A percentile compares a stretch with the other conserved stretches of the same genome.
phyloP scores from a whole-genome alignment of 2,329 filamentous ascomycete genomes.

The Colletotrichum tropicicola region DNA sequence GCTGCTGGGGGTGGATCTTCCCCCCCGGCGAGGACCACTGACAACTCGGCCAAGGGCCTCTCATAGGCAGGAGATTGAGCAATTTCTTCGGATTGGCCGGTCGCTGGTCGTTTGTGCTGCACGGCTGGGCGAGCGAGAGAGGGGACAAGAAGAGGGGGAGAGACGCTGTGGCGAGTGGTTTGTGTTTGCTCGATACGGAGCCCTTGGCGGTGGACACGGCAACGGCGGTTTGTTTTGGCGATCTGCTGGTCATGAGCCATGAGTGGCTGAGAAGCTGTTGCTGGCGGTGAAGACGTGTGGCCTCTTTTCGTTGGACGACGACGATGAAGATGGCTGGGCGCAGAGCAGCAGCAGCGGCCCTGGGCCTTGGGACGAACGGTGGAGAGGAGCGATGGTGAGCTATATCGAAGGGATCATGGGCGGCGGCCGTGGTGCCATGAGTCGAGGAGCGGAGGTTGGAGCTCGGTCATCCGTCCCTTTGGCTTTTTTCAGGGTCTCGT shows the following conservation, averaged over 20 bases:
- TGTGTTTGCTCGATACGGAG: not conserved
- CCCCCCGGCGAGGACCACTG: conserved; percentile 9
- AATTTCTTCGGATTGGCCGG: conserved; percentile 41
- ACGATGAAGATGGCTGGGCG: too few relatives aligned
- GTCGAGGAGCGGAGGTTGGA: conserved; percentile 15
- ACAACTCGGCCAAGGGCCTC: conserved; percentile 33
- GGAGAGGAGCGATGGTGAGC: too few relatives aligned
- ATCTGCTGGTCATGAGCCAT: conserved; percentile 12
- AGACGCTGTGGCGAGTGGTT: not conserved
- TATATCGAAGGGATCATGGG: not conserved
- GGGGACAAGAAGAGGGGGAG: not conserved
- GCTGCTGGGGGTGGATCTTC: conserved; percentile 31
- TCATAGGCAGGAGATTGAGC: conserved; percentile 40
- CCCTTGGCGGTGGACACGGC: conserved; percentile 17
- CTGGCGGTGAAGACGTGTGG: conserved; percentile 16
- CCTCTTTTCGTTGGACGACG: conserved; percentile 10
- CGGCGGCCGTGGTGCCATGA: not conserved
- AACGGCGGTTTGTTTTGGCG: conserved; percentile 29
- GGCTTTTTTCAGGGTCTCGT: conserved; percentile 23
- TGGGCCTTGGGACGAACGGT: too few relatives aligned
- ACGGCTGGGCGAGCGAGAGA: conserved; percentile 1
- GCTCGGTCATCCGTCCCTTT: conserved; percentile 3
- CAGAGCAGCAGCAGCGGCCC: too few relatives aligned
- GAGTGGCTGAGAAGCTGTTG: conserved; percentile 2
- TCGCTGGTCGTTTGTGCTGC: not conserved